phyloP scores from a whole-genome alignment of 2,329 filamentous ascomycete species.

The Fusarium sp. region DNA sequence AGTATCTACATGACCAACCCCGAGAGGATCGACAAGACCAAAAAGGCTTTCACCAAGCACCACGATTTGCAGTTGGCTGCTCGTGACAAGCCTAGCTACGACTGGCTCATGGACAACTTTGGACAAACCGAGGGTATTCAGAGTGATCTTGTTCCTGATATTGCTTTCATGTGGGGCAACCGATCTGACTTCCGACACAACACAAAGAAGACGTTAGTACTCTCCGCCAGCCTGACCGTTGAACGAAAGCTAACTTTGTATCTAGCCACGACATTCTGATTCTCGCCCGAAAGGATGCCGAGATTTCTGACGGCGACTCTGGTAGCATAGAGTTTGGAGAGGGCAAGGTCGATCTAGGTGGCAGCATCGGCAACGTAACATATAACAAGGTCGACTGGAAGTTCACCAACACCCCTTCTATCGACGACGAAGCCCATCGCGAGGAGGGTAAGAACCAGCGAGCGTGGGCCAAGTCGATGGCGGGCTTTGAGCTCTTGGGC shows the following conservation, averaged over 20 bases:
- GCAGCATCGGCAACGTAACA: conserved; percentile 37
- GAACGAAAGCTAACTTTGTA: conserved; percentile 9
- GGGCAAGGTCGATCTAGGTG: conserved; percentile 35
- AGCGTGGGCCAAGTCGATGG: conserved; percentile 41
- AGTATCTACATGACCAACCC: conserved; percentile 38
- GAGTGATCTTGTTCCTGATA: conserved; percentile 39
- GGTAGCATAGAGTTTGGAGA: conserved; percentile 35
- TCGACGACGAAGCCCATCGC: conserved; percentile 24
- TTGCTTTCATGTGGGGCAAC: conserved; percentile 44
- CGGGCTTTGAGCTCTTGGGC: conserved; percentile 39
- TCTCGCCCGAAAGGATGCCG: conserved; percentile 39
- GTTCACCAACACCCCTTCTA: conserved; percentile 38
- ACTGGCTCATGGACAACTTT: conserved; percentile 40
- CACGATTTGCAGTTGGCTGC: conserved; percentile 40
- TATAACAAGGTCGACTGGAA: conserved; percentile 43
- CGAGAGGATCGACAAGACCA: conserved; percentile 35
- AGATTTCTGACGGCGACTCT: conserved; percentile 38
- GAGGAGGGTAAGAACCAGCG: conserved; percentile 41
- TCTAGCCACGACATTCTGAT: conserved; percentile 39
- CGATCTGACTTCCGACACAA: conserved; percentile 39
- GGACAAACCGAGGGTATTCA: conserved; percentile 30
- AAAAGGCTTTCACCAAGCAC: conserved; percentile 31
- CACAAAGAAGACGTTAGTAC: conserved; percentile 40
- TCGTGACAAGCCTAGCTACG: conserved; percentile 40
- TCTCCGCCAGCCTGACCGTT: background rate